Conservation (phyloP, 805 yeast species). For the Helenozyma baotianmanensis region DNA sequence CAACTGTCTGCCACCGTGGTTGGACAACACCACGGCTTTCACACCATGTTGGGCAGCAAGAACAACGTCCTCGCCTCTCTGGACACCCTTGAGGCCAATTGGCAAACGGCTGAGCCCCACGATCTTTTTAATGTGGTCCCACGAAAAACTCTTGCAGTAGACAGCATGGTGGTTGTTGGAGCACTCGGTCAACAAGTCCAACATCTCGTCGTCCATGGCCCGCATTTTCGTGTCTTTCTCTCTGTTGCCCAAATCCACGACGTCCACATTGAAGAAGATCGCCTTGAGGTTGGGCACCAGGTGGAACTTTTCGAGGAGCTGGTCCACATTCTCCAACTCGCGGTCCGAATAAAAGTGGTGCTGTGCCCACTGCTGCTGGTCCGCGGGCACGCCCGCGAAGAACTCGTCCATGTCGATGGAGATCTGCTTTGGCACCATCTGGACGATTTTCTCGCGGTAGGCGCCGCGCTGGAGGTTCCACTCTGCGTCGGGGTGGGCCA, state of each 20-base stretch:
- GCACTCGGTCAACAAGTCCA: not conserved
- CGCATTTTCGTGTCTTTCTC: slow-evolving; percentile 5
- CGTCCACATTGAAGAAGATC: slow-evolving; percentile 4
- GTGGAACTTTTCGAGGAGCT: not conserved
- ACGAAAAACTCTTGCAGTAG: slow-evolving; percentile 1
- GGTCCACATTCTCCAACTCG: slow-evolving; percentile 1
- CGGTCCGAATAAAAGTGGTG: slow-evolving; percentile 1
- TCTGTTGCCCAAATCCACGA: slow-evolving; percentile 3
- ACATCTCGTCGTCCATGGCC: slow-evolving; percentile 2
- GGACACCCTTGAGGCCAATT: slow-evolving; percentile 3
- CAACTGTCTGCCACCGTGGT: slow-evolving; percentile 7
- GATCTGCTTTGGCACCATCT: slow-evolving; percentile 4
- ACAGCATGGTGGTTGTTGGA: slow-evolving; percentile 1
- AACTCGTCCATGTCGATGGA: slow-evolving; percentile 3
- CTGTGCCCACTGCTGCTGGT: slow-evolving; percentile 4
- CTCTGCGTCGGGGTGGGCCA: slow-evolving; percentile 4
- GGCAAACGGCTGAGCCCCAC: slow-evolving; percentile 1
- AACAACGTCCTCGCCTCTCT: slow-evolving; percentile 6
- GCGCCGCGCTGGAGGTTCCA: slow-evolving; percentile 5
- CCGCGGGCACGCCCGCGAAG: slow-evolving; percentile 1
- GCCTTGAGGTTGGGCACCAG: slow-evolving; percentile 1
- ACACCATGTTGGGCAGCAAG: slow-evolving; percentile 2
- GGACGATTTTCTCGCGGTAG: slow-evolving; percentile 3
- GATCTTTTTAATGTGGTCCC: slow-evolving; percentile 1
- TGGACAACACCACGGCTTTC: slow-evolving; percentile 10